Evolutionary conservation across 2,329 filamentous ascomycete species (phyloP), one percentile per base, ranked within the genome.

Genomic region (Ascochyta rabiei): DNA sequence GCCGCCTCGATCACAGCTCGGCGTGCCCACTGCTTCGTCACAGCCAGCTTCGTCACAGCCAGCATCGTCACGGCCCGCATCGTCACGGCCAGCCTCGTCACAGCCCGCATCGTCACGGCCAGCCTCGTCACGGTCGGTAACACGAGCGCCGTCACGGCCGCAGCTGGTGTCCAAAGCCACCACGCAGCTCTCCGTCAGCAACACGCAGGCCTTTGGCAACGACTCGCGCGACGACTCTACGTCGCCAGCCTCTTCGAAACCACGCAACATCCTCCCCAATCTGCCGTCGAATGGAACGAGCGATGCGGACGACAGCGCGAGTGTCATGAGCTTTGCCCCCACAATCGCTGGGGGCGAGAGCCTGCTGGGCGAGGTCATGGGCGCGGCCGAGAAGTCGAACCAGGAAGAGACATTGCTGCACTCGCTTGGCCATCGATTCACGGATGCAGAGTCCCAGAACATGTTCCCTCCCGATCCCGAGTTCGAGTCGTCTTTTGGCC

Each of bases 111-210:
- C n/a, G n/a, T n/a, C 70, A 26, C 67, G 72, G 18, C 72, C 72
- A 13, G 76, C 57, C 72, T 82, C 57, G 9, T 76, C 40, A 63
- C 75, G 75, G 59, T 76, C 74, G 33, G 64, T 68, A 80, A 39
- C 10, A 41, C 45, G 45, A 2, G 49, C 81, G 79, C 66, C 70
- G 2, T 48, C 66, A 6, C 62, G 72, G 45, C 78, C 79, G 21
- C 73, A 76, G 51, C 66, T 82, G 16, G 73, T 78, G 23, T 86
- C 89, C 1, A 86, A 86, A 55, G 86, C 93, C 42, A 97, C 93
- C 3, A 97, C 92, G 0, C 92, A 92, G 9, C 70, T 98, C 13
- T 93, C 91, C 0, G 84, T 91, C 15, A 83, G 92, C 58, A 92
- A 93, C 62, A 90, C 89, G 0, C 81, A 93, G 44, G 86, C 87